Evolutionary conservation across 2,329 filamentous ascomycete genomes (phyloP), one percentile per base, ranked within the genome.

Genomic region (Dothideomycetidae sp.): DNA sequence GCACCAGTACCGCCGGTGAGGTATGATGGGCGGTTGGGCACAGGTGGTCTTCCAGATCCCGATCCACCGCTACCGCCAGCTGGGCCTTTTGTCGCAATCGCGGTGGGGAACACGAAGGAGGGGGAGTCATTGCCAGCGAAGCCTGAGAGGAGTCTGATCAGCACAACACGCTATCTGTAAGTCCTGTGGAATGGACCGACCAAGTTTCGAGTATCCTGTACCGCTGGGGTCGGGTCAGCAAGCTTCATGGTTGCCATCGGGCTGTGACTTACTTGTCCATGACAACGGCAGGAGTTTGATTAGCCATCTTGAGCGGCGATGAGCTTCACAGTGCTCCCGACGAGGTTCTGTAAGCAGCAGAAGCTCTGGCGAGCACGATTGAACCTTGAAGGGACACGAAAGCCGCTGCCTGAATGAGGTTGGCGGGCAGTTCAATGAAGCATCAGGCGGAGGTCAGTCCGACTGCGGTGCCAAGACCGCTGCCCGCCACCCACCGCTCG

Each of bases 271-370:
- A 94, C 90, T 98, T 98, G 90, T 98, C 90, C 88, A 98, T 98
- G 84, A 98, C 90, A 94, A 98, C 90, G 82, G 90, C 90, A 55
- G 90, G 90, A 60, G 90, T 96, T 76, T 96, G 88, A 68, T 81
- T 81, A 59, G 90, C 88, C 90, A 98, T 98, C 53, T 58, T 68
- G 52, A 48, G 46, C 29, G 10, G 17, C n/a, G 2, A 37, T 17
- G 7, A 7, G 21, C 21, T 26, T 26, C 7, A 7, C n/a, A 7
- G 21, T n/a, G 7, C 7, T 26, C n/a, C 21, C 7, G 21, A 26
- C n/a, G 21, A n/a, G n/a, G n/a, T 26, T 26, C 7, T 26, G 7
- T 7, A 26, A n/a, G 7, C 21, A n/a, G n/a, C 21, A 7, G 7
- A 26, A 26, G 21, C 21, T 26, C n/a, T 7, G 7, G 21, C 7